Evolutionary conservation across 441 rosid species (phyloP).

Genomic region (Lepidium campestre): DNA sequence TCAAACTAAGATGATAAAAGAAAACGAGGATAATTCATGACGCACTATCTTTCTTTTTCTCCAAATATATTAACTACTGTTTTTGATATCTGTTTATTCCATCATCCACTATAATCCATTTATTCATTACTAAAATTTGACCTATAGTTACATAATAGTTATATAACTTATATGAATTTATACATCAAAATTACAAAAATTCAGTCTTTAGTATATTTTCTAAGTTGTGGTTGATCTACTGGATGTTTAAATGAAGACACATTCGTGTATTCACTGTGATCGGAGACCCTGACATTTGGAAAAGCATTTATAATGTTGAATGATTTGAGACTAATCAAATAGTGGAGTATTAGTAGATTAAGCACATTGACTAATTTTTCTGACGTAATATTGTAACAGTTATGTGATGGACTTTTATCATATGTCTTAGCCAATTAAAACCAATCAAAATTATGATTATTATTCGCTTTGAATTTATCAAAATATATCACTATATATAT

Average conservation of each 20-base stretch:
- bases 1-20: constrained; percentile 11
- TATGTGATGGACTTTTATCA: background rate
- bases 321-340: constrained; percentile 16
- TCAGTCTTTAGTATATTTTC: constrained; percentile 1
- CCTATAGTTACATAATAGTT: too few species aligned
- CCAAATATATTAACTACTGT: background rate
- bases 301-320: constrained; percentile 1
- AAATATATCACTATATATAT: background rate
- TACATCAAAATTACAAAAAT: background rate
- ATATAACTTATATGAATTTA: background rate
- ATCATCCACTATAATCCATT: constrained; percentile 6
- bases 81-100: constrained; percentile 13
- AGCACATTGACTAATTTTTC: constrained; percentile 8
- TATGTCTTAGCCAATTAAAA: background rate
- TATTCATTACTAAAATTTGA: background rate
- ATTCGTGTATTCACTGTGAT: constrained; percentile 10
- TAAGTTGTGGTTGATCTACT: constrained; percentile 15
- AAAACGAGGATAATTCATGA: constrained; percentile 27
- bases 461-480: background rate
- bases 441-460: background rate
- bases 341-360: constrained; percentile 24
- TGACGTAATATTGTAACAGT: background rate
- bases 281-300: constrained; percentile 5
- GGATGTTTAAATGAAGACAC: background rate
- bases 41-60: constrained; percentile 24